Conservation (phyloP, 2,329 filamentous ascomycete species). For the Conoideocrella luteorostrata region DNA sequence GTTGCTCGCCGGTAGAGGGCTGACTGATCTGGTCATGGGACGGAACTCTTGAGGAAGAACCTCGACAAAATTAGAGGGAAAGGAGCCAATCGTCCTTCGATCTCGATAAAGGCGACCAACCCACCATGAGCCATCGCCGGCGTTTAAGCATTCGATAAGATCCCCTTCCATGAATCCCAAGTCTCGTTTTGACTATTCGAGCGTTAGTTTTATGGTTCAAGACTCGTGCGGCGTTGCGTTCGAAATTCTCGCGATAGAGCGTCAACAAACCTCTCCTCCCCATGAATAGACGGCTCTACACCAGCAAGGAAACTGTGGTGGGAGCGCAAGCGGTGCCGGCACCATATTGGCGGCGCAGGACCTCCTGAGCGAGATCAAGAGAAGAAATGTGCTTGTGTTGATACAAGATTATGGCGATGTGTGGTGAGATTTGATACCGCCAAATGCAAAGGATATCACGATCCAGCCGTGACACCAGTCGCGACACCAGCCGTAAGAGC, state of each 20-base stretch:
- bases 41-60: slow-evolving; percentile 80
- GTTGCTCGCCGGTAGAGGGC: slow-evolving; percentile 51
- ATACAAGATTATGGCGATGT: no score
- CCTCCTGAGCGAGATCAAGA: no score
- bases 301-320: slow-evolving; percentile 82
- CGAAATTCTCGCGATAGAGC: background rate
- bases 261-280: slow-evolving; percentile 66
- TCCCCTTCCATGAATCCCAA: slow-evolving; percentile 97
- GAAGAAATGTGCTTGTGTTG: no score
- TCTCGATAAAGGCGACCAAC: slow-evolving; percentile 87
- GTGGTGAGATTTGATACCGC: no score
- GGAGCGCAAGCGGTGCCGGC: slow-evolving; percentile 54
- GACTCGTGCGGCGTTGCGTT: no score
- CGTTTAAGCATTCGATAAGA: slow-evolving; percentile 95
- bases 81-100: slow-evolving; percentile 82
- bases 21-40: slow-evolving; percentile 59
- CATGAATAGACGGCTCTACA: slow-evolving; percentile 87
- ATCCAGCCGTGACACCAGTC: no score
- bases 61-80: slow-evolving; percentile 96
- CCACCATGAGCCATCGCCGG: slow-evolving; percentile 98
- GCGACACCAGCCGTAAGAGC: no score
- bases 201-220: background rate
- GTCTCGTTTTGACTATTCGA: slow-evolving; percentile 71
- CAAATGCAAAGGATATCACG: background rate
- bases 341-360: slow-evolving; percentile 36